Evolutionary conservation across 306 rosid genomes (phyloP).

Genomic region (Cyamopsis tetragonoloba): DNA sequence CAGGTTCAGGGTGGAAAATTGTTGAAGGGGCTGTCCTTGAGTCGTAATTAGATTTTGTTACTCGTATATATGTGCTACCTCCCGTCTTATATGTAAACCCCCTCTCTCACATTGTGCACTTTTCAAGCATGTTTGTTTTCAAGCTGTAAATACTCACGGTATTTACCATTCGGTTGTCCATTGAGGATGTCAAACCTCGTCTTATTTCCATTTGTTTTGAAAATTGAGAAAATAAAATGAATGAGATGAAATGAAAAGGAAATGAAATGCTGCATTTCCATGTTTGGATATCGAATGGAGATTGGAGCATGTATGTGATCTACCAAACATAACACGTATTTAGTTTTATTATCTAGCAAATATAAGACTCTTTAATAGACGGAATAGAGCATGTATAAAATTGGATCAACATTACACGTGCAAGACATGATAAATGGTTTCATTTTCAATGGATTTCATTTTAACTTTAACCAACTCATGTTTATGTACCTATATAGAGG

Average conservation of each 20-base stretch:
- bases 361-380: neutral
- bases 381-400: neutral
- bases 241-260: neutral
- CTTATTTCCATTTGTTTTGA: neutral
- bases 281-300: neutral
- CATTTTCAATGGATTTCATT: no score
- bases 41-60: constrained; percentile 36
- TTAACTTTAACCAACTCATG: no score
- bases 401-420: no score
- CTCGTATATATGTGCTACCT: constrained; percentile 16
- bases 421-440: no score
- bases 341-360: neutral
- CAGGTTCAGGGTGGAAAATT: constrained; percentile 82
- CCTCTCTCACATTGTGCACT: neutral
- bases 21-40: constrained; percentile 89
- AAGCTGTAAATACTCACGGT: constrained; percentile 22
- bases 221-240: neutral
- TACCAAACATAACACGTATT: no score
- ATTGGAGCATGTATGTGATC: no score
- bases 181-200: neutral
- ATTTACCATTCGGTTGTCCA: neutral
- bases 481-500: no score
- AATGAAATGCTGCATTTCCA: neutral
- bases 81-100: neutral
- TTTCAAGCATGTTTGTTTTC: constrained; percentile 1